A percentile compares a stretch with the other conserved stretches of the same genome.
Evolutionary conservation across 2,329 filamentous ascomycete genomes (phyloP).

Genomic region (Penicillium digitatum): DNA sequence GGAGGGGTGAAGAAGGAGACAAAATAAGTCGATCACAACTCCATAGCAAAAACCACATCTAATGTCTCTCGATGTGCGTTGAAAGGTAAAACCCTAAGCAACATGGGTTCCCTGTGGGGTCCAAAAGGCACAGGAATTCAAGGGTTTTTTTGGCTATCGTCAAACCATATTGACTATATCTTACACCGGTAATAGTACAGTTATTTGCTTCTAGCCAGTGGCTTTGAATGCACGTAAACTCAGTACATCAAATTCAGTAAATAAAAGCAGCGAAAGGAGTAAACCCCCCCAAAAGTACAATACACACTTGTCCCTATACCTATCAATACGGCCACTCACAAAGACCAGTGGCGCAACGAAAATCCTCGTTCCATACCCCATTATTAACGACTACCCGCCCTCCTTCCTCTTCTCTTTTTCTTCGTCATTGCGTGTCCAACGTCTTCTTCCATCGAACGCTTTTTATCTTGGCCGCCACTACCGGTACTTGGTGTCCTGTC

Average conservation of each 20-base stretch:
- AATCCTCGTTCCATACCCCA: constrained; percentile 20
- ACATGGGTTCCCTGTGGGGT: background rate
- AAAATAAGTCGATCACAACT: background rate
- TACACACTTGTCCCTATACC: constrained; percentile 6
- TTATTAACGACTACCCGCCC: constrained; percentile 20
- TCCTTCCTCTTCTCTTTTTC: constrained; percentile 15
- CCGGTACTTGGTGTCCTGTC: constrained; percentile 46
- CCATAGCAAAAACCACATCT: background rate
- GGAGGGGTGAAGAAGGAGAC: background rate
- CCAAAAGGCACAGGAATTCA: background rate
- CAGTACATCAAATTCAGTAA: background rate
- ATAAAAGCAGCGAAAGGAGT: background rate
- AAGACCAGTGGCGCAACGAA: constrained; percentile 21
- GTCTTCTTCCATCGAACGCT: constrained; percentile 35
- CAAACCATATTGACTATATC: background rate
- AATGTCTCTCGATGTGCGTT: background rate
- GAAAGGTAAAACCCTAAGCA: background rate
- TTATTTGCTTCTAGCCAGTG: background rate
- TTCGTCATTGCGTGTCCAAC: constrained; percentile 25
- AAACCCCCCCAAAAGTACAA: background rate
- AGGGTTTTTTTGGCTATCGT: background rate
- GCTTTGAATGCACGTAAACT: background rate
- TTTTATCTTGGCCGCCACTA: constrained; percentile 43
- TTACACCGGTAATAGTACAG: background rate
- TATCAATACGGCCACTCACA: constrained; percentile 14